Evolutionary conservation across 805 yeast genomes (phyloP).

Genomic region (Schizosaccharomyces japonicus): DNA sequence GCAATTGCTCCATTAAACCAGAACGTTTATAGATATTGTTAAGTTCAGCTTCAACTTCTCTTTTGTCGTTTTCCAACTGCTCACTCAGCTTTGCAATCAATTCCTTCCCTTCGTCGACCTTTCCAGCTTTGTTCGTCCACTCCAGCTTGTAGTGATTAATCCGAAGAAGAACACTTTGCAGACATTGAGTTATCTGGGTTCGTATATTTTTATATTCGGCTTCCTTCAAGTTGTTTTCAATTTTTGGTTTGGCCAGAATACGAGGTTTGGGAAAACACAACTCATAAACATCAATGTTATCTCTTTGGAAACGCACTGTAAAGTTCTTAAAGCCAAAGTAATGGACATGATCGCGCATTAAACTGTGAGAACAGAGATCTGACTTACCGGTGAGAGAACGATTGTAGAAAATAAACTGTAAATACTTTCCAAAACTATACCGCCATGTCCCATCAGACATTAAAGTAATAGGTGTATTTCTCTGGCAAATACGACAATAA

Average conservation of each 20-base stretch:
- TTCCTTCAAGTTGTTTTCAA: constrained; percentile 42
- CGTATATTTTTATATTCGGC: constrained; percentile 33
- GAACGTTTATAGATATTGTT: constrained; percentile 31
- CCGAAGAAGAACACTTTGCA: constrained; percentile 46
- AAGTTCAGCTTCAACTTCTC: constrained; percentile 22
- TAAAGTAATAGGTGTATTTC: constrained; percentile 49
- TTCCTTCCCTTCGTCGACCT: constrained; percentile 41
- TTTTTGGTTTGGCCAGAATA: constrained; percentile 46
- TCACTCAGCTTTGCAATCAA: constrained; percentile 34
- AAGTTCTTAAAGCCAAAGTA: constrained; percentile 62
- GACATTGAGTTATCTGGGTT: constrained; percentile 34
- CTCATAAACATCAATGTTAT: constrained; percentile 52
- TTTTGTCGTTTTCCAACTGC: constrained; percentile 29
- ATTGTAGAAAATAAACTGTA: constrained; percentile 69
- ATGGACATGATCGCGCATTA: constrained; percentile 56
- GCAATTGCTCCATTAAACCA: constrained; percentile 39
- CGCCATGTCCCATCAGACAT: constrained; percentile 77
- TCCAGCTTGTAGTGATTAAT: constrained; percentile 58
- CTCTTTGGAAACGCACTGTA: constrained; percentile 58
- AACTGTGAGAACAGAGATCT: constrained; percentile 57
- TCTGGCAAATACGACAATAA: constrained; percentile 56
- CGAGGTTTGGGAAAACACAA: constrained; percentile 53
- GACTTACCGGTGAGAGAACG: constrained; percentile 29
- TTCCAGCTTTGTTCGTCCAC: constrained; percentile 38
- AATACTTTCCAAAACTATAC: constrained; percentile 76